A percentile compares a stretch with the other conserved stretches of the same genome.
These are phyloP conservation scores for Ambrosia hybrid DNA, from an alignment of 140 eudicot species.

Conservation along the genomic window DNA sequence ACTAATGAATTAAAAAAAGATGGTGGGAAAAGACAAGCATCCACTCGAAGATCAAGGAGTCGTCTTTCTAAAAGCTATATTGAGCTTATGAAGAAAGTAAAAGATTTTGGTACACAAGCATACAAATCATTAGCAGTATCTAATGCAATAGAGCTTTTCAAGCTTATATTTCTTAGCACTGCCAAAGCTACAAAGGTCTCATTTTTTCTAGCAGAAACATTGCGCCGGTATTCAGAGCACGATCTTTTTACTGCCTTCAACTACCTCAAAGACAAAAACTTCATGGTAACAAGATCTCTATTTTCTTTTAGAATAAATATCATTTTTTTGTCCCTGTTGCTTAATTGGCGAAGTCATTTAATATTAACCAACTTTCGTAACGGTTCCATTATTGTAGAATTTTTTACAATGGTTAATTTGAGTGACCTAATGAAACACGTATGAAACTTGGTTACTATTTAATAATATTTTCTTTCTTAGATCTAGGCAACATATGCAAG, in stretches of 20 bases:
- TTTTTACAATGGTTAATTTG: no score
- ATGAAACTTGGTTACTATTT: no score
- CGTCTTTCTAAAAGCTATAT: constrained; percentile 52
- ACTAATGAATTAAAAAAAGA: constrained; percentile 27
- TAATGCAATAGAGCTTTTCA: constrained; percentile 89
- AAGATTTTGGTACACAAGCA: constrained; percentile 37
- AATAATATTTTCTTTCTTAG: no score
- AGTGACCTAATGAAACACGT: no score
- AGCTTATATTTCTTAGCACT: constrained; percentile 77
- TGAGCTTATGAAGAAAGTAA: constrained; percentile 43
- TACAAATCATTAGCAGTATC: constrained; percentile 82
- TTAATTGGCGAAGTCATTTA: no score
- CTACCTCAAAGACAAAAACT: constrained; percentile 75
- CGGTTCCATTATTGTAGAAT: no score
- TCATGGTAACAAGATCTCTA: constrained; percentile 38
- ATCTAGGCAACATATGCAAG: no score
- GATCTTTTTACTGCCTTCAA: constrained; percentile 88
- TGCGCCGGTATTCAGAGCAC: constrained; percentile 89
- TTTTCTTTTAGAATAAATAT: neutral
- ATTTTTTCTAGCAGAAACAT: constrained; percentile 73
- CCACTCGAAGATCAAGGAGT: constrained; percentile 42
- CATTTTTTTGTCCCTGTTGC: neutral
- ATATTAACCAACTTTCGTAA: no score
- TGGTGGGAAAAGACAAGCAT: constrained; percentile 35
- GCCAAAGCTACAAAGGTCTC: constrained; percentile 68